Conservation (phyloP, 106 monocot species). For the Dioscorea alata region DNA sequence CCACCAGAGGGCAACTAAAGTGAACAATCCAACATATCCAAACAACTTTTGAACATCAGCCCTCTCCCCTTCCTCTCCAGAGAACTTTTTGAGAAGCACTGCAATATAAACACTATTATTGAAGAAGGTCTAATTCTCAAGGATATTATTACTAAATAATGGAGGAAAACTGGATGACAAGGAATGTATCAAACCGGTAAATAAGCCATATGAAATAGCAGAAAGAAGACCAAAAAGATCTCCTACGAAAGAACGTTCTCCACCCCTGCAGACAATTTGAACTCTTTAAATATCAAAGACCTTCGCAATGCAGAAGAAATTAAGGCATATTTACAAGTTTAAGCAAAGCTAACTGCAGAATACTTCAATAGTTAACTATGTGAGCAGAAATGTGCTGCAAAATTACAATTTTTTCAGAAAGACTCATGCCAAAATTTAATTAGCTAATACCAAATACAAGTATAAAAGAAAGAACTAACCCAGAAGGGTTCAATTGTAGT, state of each 20-base stretch:
- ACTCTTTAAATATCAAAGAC: not conserved
- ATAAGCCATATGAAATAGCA: slow-evolving; percentile 85
- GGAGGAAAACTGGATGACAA: not conserved
- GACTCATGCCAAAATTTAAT: not conserved
- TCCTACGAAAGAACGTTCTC: slow-evolving; percentile 67
- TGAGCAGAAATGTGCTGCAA: too few relatives aligned
- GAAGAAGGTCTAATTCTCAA: not conserved
- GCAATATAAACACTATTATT: slow-evolving; percentile 10
- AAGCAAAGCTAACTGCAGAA: too few relatives aligned
- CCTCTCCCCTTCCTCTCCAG: slow-evolving; percentile 86
- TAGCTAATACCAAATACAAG: not conserved
- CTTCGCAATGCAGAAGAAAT: not conserved
- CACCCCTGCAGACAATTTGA: slow-evolving; percentile 38
- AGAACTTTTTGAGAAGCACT: slow-evolving; percentile 96
- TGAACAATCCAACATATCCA: slow-evolving; percentile 94
- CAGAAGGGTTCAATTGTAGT: slow-evolving; percentile 49
- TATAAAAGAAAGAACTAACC: slow-evolving; percentile 29
- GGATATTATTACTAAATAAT: not conserved
- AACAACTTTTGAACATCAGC: slow-evolving; percentile 96
- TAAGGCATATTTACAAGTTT: not conserved
- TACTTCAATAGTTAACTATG: too few relatives aligned
- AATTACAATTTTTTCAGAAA: not conserved
- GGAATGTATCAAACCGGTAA: slow-evolving; percentile 54
- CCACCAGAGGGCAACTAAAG: slow-evolving; percentile 93
- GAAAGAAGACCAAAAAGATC: slow-evolving; percentile 98